Evolutionary conservation across 352 stramenopile genomes (phyloP).

Genomic region (Vaucheria bursata): DNA sequence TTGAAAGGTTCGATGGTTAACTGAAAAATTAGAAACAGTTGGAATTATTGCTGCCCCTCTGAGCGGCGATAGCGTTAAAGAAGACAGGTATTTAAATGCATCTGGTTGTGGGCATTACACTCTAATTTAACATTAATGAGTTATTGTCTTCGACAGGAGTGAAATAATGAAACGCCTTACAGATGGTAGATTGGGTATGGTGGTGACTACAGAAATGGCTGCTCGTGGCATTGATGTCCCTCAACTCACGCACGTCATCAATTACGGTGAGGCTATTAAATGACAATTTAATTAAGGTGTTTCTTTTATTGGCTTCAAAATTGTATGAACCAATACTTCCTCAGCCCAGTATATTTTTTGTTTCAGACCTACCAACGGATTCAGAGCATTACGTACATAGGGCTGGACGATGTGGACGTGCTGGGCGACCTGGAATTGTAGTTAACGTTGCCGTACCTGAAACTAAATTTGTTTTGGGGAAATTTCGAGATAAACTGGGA

Average conservation of each 20-base stretch:
- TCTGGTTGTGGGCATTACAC: background rate
- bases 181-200: conserved; percentile 38
- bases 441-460: conserved; percentile 31
- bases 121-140: background rate
- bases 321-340: too few species aligned
- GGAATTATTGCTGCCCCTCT: conserved; percentile 42
- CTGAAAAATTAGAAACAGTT: conserved; percentile 30
- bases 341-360: too few species aligned
- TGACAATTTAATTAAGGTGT: too few species aligned
- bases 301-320: too few species aligned
- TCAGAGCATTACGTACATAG: conserved; percentile 49
- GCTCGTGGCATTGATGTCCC: conserved; percentile 46
- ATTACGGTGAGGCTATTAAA: conserved; percentile 13
- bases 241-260: conserved; percentile 49
- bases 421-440: conserved; percentile 38
- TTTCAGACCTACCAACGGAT: conserved; percentile 33
- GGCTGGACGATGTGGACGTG: conserved; percentile 38
- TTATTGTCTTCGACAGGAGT: background rate
- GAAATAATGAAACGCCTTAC: conserved; percentile 43
- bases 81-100: conserved; percentile 16
- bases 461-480: conserved; percentile 40
- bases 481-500: conserved; percentile 26
- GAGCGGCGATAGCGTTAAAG: conserved; percentile 38
- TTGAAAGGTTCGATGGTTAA: conserved; percentile 39
- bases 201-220: conserved; percentile 48